These are phyloP conservation scores for Aspergillus homomorphus DNA, from an alignment of 495 filamentous ascomycete species.

Conservation along the genomic window DNA sequence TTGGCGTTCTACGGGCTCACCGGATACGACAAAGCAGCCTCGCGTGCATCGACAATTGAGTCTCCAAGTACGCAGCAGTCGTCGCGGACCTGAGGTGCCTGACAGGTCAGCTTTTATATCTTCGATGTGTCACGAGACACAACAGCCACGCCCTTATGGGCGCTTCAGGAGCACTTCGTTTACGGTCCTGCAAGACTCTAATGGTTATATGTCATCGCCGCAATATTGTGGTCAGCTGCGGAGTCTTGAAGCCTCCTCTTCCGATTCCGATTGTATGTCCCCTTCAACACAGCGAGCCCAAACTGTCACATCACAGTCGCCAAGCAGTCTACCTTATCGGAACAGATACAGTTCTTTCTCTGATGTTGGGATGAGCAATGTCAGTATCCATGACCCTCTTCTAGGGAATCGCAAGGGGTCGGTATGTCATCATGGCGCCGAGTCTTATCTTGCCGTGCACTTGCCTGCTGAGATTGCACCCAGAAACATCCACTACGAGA, in stretches of 20 bases:
- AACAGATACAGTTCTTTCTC: neutral
- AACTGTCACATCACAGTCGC: neutral
- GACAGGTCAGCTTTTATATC: slow-evolving; percentile 10
- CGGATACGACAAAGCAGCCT: slow-evolving; percentile 5
- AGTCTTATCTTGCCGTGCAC: neutral
- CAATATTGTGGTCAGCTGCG: slow-evolving; percentile 18
- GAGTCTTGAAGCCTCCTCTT: slow-evolving; percentile 4
- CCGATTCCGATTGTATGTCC: neutral
- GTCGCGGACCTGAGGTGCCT: neutral
- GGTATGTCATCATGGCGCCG: neutral
- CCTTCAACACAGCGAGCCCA: neutral
- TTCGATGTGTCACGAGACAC: slow-evolving; percentile 16
- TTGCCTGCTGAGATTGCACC: neutral
- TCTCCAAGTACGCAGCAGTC: slow-evolving; percentile 17
- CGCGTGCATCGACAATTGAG: slow-evolving; percentile 23
- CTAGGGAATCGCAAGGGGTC: neutral
- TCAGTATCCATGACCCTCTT: neutral
- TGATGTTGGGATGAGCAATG: neutral
- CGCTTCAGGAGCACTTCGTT: slow-evolving; percentile 14
- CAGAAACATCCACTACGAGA: neutral
- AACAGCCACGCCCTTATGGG: neutral
- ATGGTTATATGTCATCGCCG: slow-evolving; percentile 4
- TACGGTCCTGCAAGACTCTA: neutral
- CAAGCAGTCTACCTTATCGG: neutral
- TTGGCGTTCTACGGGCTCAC: neutral